phyloP scores from a whole-genome alignment of 768 basidiomycete genomes.

The Lanmaoa pseudosensibilis region DNA sequence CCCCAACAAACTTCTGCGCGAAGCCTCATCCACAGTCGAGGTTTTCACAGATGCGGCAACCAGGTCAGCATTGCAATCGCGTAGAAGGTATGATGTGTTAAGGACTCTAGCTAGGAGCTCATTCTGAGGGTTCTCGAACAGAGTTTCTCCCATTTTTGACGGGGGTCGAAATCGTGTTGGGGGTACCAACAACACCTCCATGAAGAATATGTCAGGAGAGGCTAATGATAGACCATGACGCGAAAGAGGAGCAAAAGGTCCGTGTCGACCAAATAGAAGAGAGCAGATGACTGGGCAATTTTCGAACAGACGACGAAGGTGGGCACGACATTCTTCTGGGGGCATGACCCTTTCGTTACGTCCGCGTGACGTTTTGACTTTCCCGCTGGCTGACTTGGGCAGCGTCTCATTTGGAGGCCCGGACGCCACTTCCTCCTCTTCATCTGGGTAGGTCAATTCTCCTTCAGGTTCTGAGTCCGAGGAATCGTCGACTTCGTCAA shows the following conservation, averaged over 20 bases:
- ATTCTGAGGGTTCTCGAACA: slow-evolving; percentile 97
- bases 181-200: slow-evolving; percentile 87
- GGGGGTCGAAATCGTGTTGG: slow-evolving; percentile 97
- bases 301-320: slow-evolving; percentile 82
- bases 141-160: slow-evolving; percentile 82
- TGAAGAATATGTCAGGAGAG: slow-evolving; percentile 95
- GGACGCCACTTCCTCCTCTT: slow-evolving; percentile 43
- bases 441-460: slow-evolving; percentile 51
- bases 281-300: slow-evolving; percentile 84
- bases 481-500: slow-evolving; percentile 49
- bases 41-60: slow-evolving; percentile 60
- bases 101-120: slow-evolving; percentile 82
- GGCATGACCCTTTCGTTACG: slow-evolving; percentile 89
- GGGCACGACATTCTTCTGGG: slow-evolving; percentile 91
- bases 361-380: slow-evolving; percentile 71
- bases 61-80: slow-evolving; percentile 72
- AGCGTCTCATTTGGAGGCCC: slow-evolving; percentile 35
- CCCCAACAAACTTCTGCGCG: slow-evolving; percentile 58
- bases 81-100: slow-evolving; percentile 73
- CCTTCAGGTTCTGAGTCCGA: slow-evolving; percentile 51
- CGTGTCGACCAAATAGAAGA: slow-evolving; percentile 90
- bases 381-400: slow-evolving; percentile 75
- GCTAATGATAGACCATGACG: slow-evolving; percentile 63
- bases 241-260: slow-evolving; percentile 68
- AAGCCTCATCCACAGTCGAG: slow-evolving; percentile 48